Conservation (phyloP, 164 flowering plant genomes). For the Umbilicus rupestris region DNA sequence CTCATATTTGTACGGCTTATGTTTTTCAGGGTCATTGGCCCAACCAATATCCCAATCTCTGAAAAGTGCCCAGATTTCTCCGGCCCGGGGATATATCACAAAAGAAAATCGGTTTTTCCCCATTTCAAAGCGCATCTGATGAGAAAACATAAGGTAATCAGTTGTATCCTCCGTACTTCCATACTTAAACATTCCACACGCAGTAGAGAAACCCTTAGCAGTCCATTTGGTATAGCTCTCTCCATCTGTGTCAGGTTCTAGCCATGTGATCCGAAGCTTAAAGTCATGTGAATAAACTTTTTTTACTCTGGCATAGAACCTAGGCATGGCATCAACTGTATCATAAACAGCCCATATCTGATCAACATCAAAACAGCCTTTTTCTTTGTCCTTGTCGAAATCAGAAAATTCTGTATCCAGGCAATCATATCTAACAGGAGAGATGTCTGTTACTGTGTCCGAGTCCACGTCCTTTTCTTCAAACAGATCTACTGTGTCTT, state of each 20-base stretch:
- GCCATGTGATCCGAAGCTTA: constrained; percentile 41
- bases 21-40: constrained; percentile 1
- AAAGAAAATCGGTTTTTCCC: constrained; percentile 13
- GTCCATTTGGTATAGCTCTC: constrained; percentile 25
- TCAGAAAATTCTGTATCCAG: constrained; percentile 41
- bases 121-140: constrained; percentile 18
- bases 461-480: constrained; percentile 8
- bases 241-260: constrained; percentile 29
- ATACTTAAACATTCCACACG: constrained; percentile 33
- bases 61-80: constrained; percentile 63
- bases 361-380: constrained; percentile 22
- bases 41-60: constrained; percentile 36
- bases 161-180: constrained; percentile 18
- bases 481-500: background rate
- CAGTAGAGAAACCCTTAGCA: constrained; percentile 24
- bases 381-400: constrained; percentile 27
- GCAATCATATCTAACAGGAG: constrained; percentile 6
- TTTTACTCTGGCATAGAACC: constrained; percentile 38
- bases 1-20: constrained; percentile 5
- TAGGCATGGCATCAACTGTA: constrained; percentile 42
- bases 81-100: constrained; percentile 41
- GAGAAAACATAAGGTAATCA: constrained; percentile 38
- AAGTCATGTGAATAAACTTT: constrained; percentile 24
- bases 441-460: background rate
- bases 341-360: constrained; percentile 64